Evolutionary conservation across 441 rosid genomes (phyloP).

Genomic region (Hura crepitans): DNA sequence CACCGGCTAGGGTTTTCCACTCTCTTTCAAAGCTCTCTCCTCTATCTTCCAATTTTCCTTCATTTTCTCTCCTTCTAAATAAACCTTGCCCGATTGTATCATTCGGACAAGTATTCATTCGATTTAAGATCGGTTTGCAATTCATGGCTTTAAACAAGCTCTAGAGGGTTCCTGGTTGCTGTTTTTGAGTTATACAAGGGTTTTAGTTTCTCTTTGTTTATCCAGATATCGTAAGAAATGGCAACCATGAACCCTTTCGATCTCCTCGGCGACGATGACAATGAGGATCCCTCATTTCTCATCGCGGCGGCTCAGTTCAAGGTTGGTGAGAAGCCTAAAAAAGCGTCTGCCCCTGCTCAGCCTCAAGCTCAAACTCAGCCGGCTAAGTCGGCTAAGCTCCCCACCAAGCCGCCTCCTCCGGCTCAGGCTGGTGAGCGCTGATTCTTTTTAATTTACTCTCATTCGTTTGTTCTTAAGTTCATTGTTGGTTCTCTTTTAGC

Average conservation of each 20-base stretch:
- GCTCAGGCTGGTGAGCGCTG: slow-evolving; percentile 60
- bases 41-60: background rate
- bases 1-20: slow-evolving; percentile 46
- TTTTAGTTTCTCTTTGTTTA: slow-evolving; percentile 2
- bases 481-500: background rate
- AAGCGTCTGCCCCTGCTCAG: slow-evolving; percentile 35
- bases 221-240: slow-evolving; percentile 35
- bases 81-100: background rate
- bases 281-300: slow-evolving; percentile 62
- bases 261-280: slow-evolving; percentile 70
- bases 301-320: slow-evolving; percentile 48
- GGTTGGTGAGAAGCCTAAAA: slow-evolving; percentile 56
- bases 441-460: slow-evolving; percentile 2
- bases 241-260: slow-evolving; percentile 77
- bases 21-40: background rate
- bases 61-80: slow-evolving; percentile 9
- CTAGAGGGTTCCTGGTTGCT: slow-evolving; percentile 33
- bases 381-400: slow-evolving; percentile 50
- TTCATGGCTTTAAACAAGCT: slow-evolving; percentile 34
- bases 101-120: background rate
- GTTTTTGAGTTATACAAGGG: slow-evolving; percentile 15
- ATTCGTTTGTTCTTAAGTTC: background rate
- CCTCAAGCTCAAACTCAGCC: slow-evolving; percentile 44
- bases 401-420: slow-evolving; percentile 67
- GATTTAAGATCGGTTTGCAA: slow-evolving; percentile 18